These are phyloP conservation scores for Oxyria digyna DNA, from an alignment of 148 eudicot species.

Conservation along the genomic window DNA sequence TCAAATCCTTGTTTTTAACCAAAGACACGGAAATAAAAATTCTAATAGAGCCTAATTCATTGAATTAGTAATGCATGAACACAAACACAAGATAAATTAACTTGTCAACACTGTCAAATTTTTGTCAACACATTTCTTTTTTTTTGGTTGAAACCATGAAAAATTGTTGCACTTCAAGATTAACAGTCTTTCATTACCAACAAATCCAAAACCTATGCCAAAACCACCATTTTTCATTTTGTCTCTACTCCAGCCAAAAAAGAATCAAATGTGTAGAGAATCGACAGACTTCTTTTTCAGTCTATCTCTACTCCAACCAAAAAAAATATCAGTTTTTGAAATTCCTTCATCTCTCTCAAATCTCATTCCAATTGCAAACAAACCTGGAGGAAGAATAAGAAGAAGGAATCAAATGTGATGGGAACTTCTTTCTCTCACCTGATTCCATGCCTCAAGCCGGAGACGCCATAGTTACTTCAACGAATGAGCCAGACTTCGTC, in stretches of 20 bases:
- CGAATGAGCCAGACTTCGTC: conserved; percentile 26
- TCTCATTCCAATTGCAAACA: not conserved
- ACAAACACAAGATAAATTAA: too few relatives aligned
- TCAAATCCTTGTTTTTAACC: too few relatives aligned
- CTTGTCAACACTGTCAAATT: too few relatives aligned
- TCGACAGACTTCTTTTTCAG: conserved; percentile 4
- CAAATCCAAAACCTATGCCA: not conserved
- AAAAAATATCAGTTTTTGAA: conserved; percentile 6
- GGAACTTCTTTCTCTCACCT: conserved; percentile 72
- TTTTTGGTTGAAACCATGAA: too few relatives aligned
- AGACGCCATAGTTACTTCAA: conserved; percentile 14
- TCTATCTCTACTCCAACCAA: not conserved
- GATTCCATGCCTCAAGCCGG: conserved; percentile 70
- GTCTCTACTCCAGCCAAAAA: not conserved
- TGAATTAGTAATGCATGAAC: too few relatives aligned
- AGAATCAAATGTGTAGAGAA: conserved; percentile 9
- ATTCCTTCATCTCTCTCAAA: not conserved
- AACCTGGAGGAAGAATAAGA: conserved; percentile 1
- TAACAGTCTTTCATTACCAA: conserved; percentile 9
- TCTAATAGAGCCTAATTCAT: too few relatives aligned
- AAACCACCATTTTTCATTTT: not conserved
- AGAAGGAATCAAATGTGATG: conserved; percentile 35
- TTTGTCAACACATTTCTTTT: too few relatives aligned
- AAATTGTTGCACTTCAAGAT: too few relatives aligned
- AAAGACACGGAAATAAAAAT: too few relatives aligned